Evolutionary conservation across 2,329 filamentous ascomycete species (phyloP).

Genomic region (Chrysoporthe deuterocubensis): DNA sequence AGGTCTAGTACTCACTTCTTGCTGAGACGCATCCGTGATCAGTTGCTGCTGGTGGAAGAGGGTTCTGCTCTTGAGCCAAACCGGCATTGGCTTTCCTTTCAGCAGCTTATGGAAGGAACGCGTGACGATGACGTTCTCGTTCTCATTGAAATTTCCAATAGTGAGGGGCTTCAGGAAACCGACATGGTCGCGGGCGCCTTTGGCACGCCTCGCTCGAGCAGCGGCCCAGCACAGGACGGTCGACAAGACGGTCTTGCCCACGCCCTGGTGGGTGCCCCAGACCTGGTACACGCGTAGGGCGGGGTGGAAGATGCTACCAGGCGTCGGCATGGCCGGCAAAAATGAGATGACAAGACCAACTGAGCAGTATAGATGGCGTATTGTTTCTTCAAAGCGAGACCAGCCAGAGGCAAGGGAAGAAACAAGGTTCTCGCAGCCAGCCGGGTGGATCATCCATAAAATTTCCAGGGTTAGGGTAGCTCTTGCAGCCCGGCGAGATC

Average conservation of each 20-base stretch:
- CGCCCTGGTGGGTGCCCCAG: constrained; percentile 82
- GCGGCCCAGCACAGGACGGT: constrained; percentile 72
- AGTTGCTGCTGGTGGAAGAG: constrained; percentile 68
- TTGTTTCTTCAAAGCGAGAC: too few relatives aligned
- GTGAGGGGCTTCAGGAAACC: constrained; percentile 82
- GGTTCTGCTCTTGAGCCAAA: constrained; percentile 59
- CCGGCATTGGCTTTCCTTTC: neutral
- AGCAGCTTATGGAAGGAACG: neutral
- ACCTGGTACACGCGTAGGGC: constrained; percentile 73
- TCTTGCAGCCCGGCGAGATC: constrained; percentile 30
- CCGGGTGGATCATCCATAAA: neutral
- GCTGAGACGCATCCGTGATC: neutral
- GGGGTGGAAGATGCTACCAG: constrained; percentile 68
- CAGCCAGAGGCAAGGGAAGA: neutral
- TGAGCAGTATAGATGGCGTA: neutral
- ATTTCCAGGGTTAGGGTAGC: constrained; percentile 5
- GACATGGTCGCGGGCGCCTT: constrained; percentile 47
- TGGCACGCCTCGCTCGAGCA: constrained; percentile 34
- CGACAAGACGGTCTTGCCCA: constrained; percentile 82
- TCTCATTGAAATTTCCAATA: constrained; percentile 70
- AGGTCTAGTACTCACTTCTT: constrained; percentile 29
- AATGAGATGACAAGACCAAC: neutral
- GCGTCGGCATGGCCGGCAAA: constrained; percentile 45
- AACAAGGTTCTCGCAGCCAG: too few relatives aligned
- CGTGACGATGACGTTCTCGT: constrained; percentile 50